Base-by-base conservation (phyloP, 2,329 filamentous ascomycete species). In the Arthrocladium fulminans region DNA sequence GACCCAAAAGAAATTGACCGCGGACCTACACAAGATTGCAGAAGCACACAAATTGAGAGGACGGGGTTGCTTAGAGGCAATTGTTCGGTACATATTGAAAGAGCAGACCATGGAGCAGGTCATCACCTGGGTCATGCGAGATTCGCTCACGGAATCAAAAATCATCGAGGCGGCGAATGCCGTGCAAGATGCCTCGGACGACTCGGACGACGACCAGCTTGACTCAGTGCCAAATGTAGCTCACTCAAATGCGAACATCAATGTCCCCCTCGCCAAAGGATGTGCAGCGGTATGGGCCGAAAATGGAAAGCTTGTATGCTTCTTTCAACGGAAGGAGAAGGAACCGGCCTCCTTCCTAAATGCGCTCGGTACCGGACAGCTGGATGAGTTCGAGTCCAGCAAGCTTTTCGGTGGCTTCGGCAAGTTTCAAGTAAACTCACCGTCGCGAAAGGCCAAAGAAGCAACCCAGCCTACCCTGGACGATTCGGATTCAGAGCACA, bases 161-260 rank as follows among this genome's bases (percentile, higher is more conserved):
- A 55, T 71, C 46, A 68, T 73, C 52, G 66, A 67, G 38, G 64
- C 69, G 12, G 63, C 69, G 43, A 62, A 63, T 40, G 48, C 72
- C 30, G 70, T 66, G 24, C 84, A 86, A 49, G 87, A 92, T 55
- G 90, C 86, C 56, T 96, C 88, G 2, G 94, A 86, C 58, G 84
- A 88, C 53, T 84, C 87, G 51, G 86, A 89, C 55, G 86, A 89
- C 49, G 67, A 69, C 50, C 59, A 61, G 37, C 30, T 57, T 23
- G 54, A 54, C 3, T 48, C 59, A 54, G 45, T 56, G 47, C 43
- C 53, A 57, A 27, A 63, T 20, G 65, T 67, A 13, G 53, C 67
- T 59, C 67, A 69, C 34, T 72, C 65, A 23, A 70, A 74, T 49
- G 63, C 79, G 67, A 80, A 81, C 61, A 73, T 78, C 44, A 81